Evolutionary conservation across 225 moss, liverwort and hornwort species (phyloP), one percentile per base, ranked within the genome.

Genomic region (Anthoceros angustus): DNA sequence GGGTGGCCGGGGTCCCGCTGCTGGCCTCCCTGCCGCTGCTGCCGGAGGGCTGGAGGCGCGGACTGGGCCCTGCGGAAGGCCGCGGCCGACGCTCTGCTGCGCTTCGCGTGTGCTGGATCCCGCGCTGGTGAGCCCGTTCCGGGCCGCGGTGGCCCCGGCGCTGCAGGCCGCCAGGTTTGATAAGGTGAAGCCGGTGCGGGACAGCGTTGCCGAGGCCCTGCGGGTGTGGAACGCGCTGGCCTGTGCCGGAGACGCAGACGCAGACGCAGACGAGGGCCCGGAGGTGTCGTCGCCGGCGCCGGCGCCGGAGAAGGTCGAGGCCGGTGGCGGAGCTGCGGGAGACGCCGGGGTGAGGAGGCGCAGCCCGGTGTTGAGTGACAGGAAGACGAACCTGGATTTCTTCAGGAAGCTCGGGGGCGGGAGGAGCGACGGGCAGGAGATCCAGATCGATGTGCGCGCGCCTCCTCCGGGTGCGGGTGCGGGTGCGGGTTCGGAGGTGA

Each of bases 121-220:
- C 26, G 32, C 80, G 46, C 71, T 98, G 40, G 5, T 7, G 14
- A 71, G 55, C 45, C 60, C 81, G 14, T 83, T 75, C 63, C 80
- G 74, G 63, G 61, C 70, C 25, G 43, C 70, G 42, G 75, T 77
- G 9, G 43, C 80, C 0, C 61, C 76, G 74, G 83, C 86, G 24
- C 80, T 98, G 50, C 88, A 87, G 66, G 81, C 75, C 66, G 72
- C 68, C 23, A 79, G 77, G 18, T 98, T 98, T 10, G 88, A 98
- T 62, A 98, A 98, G 85, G 88, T 98, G 40, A 98, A 89, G 74
- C 85, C 77, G 40, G 87, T 98, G 39, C 76, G 87, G 63, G 88
- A 98, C n/a, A 85, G 87, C 68, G 81, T 89, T 10, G 68, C 7
- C 14, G 81, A 91, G 68, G 95, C 95, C 40, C 76, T 91, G 49